Evolutionary conservation across 306 rosid species (phyloP).

Genomic region (Medicago lupulina): DNA sequence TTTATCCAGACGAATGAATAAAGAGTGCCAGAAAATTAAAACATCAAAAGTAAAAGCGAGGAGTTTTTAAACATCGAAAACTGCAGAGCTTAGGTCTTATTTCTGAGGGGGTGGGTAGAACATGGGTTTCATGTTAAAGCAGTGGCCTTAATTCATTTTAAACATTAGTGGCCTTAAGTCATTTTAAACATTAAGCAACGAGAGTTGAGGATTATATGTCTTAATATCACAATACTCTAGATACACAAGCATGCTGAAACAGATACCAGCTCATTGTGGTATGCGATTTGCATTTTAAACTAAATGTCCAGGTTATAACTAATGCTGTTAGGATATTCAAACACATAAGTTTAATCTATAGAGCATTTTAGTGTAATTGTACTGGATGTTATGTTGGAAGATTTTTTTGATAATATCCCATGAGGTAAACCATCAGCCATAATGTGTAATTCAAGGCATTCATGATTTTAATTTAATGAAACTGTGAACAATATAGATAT

Average conservation of each 20-base stretch:
- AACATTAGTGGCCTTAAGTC: not conserved
- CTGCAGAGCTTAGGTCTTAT: not conserved
- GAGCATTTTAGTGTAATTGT: slow-evolving; percentile 10
- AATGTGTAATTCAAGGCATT: not conserved
- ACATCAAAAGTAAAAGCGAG: not conserved
- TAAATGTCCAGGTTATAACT: not conserved
- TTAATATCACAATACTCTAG: not conserved
- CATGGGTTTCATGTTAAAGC: slow-evolving; percentile 5
- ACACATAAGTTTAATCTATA: slow-evolving; percentile 3
- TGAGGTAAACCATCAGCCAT: slow-evolving; percentile 1
- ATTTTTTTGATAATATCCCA: not conserved
- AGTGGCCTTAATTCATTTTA: not conserved
- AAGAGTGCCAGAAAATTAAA: not conserved
- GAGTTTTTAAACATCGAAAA: not conserved
- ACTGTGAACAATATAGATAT: not conserved
- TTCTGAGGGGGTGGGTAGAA: not conserved
- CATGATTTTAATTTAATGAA: not conserved
- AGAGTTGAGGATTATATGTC: slow-evolving; percentile 7
- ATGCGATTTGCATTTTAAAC: not conserved
- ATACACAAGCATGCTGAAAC: slow-evolving; percentile 3
- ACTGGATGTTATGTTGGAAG: not conserved
- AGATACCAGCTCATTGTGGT: not conserved
- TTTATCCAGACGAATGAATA: slow-evolving; percentile 8
- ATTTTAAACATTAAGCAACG: not conserved
- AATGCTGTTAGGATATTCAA: not conserved